Evolutionary conservation across 306 rosid genomes (phyloP), one percentile per base, ranked within the genome.

Genomic region (Quercus aquifolioides): DNA sequence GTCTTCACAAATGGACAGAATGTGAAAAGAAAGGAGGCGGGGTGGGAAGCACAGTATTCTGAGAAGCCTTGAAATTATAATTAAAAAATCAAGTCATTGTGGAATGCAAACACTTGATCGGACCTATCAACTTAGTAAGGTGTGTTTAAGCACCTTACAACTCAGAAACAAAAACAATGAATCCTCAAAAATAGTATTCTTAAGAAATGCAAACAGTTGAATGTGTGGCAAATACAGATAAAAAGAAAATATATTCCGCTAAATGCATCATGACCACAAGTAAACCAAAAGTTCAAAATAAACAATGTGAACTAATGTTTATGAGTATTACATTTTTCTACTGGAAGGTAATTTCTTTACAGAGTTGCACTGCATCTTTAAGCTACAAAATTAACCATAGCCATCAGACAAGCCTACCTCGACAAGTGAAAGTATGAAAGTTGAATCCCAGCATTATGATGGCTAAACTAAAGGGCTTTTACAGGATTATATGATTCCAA

Each of bases 281-380:
- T 57, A 20, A 57, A 57, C 8, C 25, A 57, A 57, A 20, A 11
- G 49, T 41, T 9, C 8, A 6, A 57, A 20, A 57, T 57, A n/a
- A 20, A 57, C 20, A 25, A 23, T 3, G 26, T 49, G 46, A 69
- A 64, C 25, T 57, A 75, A 79, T 43, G 20, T 63, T 17, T 71
- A 38, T 78, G 79, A 96, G 41, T 35, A 35, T 35, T 35, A 35
- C 99, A 90, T 96, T 97, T 82, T 96, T 28, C 99, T 58, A 96
- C 94, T 57, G 99, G 31, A 96, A 78, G 98, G 97, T 97, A 96
- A 90, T 86, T 79, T 91, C 92, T 93, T 96, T 59, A 88, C 89
- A 72, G 96, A 93, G 86, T 84, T 93, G 94, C 74, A 97, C 96
- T 41, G 96, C 99, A 87, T 96, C 99, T 89, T 91, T 96, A 82